Conservation (phyloP, 2,329 filamentous ascomycete genomes). For the Chrysoporthe cubensis region DNA sequence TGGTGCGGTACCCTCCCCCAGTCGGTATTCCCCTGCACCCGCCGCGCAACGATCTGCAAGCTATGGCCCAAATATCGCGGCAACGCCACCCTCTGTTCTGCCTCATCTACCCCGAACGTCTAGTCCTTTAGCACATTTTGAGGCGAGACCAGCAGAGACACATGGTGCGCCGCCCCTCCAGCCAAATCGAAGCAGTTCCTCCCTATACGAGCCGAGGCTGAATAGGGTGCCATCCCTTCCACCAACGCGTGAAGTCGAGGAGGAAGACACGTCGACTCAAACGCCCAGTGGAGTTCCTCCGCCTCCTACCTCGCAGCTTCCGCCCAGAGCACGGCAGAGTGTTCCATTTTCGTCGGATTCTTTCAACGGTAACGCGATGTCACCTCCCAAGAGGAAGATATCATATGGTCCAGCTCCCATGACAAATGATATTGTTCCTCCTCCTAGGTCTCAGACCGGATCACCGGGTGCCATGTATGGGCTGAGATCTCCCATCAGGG, state of each 20-base stretch:
- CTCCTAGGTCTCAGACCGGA: constrained; percentile 64
- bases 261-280: constrained; percentile 49
- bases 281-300: constrained; percentile 31
- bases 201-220: constrained; percentile 57
- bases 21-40: constrained; percentile 59
- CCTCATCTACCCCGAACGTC: constrained; percentile 67
- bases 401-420: constrained; percentile 51
- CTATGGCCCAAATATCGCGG: constrained; percentile 42
- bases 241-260: constrained; percentile 65
- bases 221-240: constrained; percentile 62
- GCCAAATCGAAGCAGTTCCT: constrained; percentile 56
- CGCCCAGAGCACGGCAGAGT: constrained; percentile 46
- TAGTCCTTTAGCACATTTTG: constrained; percentile 68
- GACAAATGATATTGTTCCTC: constrained; percentile 47
- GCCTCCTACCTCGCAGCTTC: constrained; percentile 31
- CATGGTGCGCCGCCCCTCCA: constrained; percentile 47
- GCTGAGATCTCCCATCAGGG: constrained; percentile 38
- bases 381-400: constrained; percentile 61
- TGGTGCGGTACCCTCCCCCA: constrained; percentile 44
- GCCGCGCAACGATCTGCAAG: constrained; percentile 45
- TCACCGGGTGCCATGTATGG: constrained; percentile 58
- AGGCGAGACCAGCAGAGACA: constrained; percentile 41
- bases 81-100: constrained; percentile 48
- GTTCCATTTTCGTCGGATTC: constrained; percentile 48
- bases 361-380: constrained; percentile 49